Evolutionary conservation across 306 rosid genomes (phyloP), one percentile per base, ranked within the genome.

Genomic region (barrel medic (Medicago truncatula)): DNA sequence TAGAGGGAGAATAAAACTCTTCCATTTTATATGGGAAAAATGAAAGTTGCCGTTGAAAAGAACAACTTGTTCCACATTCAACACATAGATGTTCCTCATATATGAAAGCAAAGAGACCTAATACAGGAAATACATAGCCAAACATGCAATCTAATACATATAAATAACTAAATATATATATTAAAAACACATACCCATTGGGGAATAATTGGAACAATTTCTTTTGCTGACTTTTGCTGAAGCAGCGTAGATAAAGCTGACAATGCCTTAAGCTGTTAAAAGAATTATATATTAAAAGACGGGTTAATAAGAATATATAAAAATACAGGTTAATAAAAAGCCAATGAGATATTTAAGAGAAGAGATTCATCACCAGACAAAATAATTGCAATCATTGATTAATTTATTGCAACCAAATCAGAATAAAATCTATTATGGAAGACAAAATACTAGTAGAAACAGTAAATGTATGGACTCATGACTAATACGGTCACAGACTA

Each of bases 221-320:
- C 98, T 87, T 85, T 92, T 16, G 86, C 69, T 47, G 95, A 83
- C 82, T 83, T 92, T 74, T 92, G 86, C 87, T 92, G 87, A 75
- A 92, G 83, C 80, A 90, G 81, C 11, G 56, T 50, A 23, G 97
- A 92, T 70, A 94, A 85, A 83, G 96, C 77, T 14, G 88, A 71
- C 88, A 94, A 81, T 39, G 97, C 98, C 83, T 94, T 94, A 63
- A 92, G 96, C 98, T 94, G 93, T 85, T 73, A 28, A 9, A 15
- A 58, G 23, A 10, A 21, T 11, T 58, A 79, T 34, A 7, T 21
- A n/a, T n/a, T n/a, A n/a, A n/a, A n/a, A n/a, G n/a, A n/a, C n/a
- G n/a, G n/a, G n/a, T n/a, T n/a, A n/a, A n/a, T n/a, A n/a, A n/a
- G n/a, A n/a, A n/a, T n/a, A n/a, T 23, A n/a, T n/a, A 14, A 59